Evolutionary conservation across 192 early-diverging fungal species (phyloP), one percentile per base, ranked within the genome.

Genomic region (Linnemannia schmuckeri): DNA sequence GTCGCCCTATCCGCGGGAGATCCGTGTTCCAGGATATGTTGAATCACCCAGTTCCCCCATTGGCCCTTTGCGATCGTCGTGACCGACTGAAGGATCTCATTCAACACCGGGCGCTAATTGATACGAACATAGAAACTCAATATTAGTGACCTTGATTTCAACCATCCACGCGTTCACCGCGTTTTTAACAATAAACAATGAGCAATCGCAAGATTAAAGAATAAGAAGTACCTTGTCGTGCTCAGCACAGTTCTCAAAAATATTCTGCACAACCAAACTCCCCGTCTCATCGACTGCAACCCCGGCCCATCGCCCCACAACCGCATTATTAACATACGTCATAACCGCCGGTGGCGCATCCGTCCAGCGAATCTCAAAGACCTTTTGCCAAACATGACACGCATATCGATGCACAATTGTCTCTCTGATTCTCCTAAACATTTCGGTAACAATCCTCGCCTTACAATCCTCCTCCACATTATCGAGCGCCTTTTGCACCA

Each of bases 11-110:
- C 94, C 10, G 57, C 63, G 0, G 86, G 87, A 9, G 83, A 54
- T 4, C 93, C 92, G 72, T 96, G 92, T 76, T 96, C 95, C 9
- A 96, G 88, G 3, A 96, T 87, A 79, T 96, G 95, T 72, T 96
- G 95, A 68, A 95, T 94, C 6, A 96, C 95, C 95, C 95, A 96
- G 84, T 96, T 96, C 22, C 95, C 95, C 95, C 95, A 96, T 82
- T 96, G 95, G 18, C 95, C 93, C 84, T 92, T 92, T 22, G 95
- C 91, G 72, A 96, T 94, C 20, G 91, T 89, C 12, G 91, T 90
- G 30, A 93, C 93, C 20, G 91, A 86, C 13, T 88, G 88, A 20
- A 95, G 80, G 17, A 96, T 91, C 75, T 96, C 95, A 33, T 90
- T 82, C 40, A 96, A 61, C 49, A 95, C 93, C 12, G 91, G 92